Evolutionary conservation across 306 rosid species (phyloP).

Genomic region (Astragalus membranaceus): DNA sequence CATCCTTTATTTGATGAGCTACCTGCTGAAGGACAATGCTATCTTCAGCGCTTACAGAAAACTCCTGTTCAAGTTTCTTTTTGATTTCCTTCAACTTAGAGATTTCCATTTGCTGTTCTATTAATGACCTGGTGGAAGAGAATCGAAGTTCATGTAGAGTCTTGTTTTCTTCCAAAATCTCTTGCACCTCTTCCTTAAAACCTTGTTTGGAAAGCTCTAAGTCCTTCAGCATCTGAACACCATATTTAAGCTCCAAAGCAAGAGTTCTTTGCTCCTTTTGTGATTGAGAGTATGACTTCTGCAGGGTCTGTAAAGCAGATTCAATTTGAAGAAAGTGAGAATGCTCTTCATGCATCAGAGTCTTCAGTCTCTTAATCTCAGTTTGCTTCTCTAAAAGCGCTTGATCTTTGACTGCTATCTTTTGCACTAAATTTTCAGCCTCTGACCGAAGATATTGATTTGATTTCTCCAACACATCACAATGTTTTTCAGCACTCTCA

Average conservation of each 20-base stretch:
- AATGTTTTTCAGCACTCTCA: constrained; percentile 45
- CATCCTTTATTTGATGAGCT: constrained; percentile 52
- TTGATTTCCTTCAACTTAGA: constrained; percentile 76
- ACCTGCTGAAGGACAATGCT: constrained; percentile 54
- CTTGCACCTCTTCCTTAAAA: constrained; percentile 54
- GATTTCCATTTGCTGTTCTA: constrained; percentile 61
- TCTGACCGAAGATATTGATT: constrained; percentile 56
- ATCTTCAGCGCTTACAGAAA: constrained; percentile 47
- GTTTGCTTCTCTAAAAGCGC: constrained; percentile 63
- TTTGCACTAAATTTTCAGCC: constrained; percentile 59
- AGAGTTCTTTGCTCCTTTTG: constrained; percentile 82
- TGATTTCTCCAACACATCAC: constrained; percentile 49
- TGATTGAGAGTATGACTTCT: constrained; percentile 60
- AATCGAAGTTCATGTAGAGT: constrained; percentile 47
- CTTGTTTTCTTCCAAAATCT: constrained; percentile 54
- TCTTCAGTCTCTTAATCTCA: constrained; percentile 68
- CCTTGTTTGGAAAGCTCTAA: constrained; percentile 56
- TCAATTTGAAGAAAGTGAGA: constrained; percentile 70
- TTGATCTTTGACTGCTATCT: constrained; percentile 67
- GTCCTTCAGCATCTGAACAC: constrained; percentile 70
- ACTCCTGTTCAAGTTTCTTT: constrained; percentile 70
- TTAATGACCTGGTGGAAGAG: constrained; percentile 41
- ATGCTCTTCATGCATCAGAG: constrained; percentile 63
- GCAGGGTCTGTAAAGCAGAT: constrained; percentile 61
- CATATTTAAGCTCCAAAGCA: constrained; percentile 65